Evolutionary conservation across 768 basidiomycete genomes (phyloP), one percentile per base, ranked within the genome.

Genomic region (Boletus rufocinnamomeus): DNA sequence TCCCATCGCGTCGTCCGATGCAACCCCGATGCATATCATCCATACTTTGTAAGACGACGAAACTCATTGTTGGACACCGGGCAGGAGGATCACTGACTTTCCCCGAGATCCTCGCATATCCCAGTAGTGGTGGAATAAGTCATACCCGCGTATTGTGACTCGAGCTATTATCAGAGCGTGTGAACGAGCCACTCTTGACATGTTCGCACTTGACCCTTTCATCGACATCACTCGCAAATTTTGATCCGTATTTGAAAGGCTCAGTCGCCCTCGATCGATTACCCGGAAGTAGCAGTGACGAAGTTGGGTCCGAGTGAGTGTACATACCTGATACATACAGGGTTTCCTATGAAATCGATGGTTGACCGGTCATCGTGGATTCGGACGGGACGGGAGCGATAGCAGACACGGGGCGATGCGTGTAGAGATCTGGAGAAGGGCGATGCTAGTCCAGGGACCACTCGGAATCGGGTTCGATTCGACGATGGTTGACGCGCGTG

Each of bases 361-460:
- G 16, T 25, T 13, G 46, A 34, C 16, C 35, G 13, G 25, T 23
- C 61, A 73, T 73, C 62, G 71, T 66, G 63, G 62, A 69, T 62
- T 69, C 63, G 62, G 68, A 55, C 63, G 55, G 61, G 44, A 60
- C 69, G 69, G 64, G 64, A 69, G 67, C 66, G 72, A 72, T 66
- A 58, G 63, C 62, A 63, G 62, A 49, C 57, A 66, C 63, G 64
- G 64, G 52, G 59, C 45, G 49, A 61, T 59, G 59, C 59, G 57
- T 52, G 61, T 28, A 58, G 63, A 69, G 67, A 71, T 67, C 66
- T 67, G 45, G 52, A 64, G 67, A 67, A 67, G 62, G 62, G 61
- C 56, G 60, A 66, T 64, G 66, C 44, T 16, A 50, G 41, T 11
- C 48, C 66, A 68, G 68, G 66, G 68, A 64, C 53, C n/a, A n/a